Percentiles rank a stretch among this genome's conserved stretches.
Conservation (phyloP, 2,329 filamentous ascomycete species). For the Ceratocystis ficicola region DNA sequence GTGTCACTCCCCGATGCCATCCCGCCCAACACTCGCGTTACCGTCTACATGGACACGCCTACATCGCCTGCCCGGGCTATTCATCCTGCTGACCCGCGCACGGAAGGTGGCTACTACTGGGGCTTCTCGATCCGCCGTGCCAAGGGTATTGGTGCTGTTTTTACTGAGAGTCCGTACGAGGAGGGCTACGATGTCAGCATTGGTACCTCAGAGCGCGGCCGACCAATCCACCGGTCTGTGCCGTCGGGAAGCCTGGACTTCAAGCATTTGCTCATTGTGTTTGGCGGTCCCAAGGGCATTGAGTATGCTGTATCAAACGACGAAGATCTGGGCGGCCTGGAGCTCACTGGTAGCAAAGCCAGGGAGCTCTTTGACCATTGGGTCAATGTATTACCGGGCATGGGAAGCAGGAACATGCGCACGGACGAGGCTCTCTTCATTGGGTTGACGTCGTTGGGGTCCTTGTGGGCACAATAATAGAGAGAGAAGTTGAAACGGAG, state of each 20-base stretch:
- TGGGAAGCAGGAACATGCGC: slow-evolving; percentile 69
- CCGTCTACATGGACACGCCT: slow-evolving; percentile 50
- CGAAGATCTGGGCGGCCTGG: slow-evolving; percentile 43
- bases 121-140: slow-evolving; percentile 62
- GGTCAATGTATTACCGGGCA: slow-evolving; percentile 68
- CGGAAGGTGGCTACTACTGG: slow-evolving; percentile 75
- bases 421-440: slow-evolving; percentile 77
- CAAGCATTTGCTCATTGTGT: slow-evolving; percentile 63
- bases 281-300: slow-evolving; percentile 68
- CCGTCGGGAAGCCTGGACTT: slow-evolving; percentile 34
- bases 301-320: slow-evolving; percentile 61
- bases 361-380: slow-evolving; percentile 69
- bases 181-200: slow-evolving; percentile 73
- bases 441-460: slow-evolving; percentile 56
- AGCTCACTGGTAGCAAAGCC: slow-evolving; percentile 51
- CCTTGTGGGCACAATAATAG: slow-evolving; percentile 35
- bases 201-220: slow-evolving; percentile 69
- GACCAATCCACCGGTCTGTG: slow-evolving; percentile 38
- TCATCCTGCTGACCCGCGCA: slow-evolving; percentile 55
- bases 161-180: slow-evolving; percentile 63
- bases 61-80: slow-evolving; percentile 40
- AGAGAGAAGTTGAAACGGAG: neutral
- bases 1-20: slow-evolving; percentile 48
- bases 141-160: slow-evolving; percentile 55
- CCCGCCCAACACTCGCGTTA: slow-evolving; percentile 60